Conservation (phyloP, 2,329 filamentous ascomycete species). For the Cryphonectria naterciae region DNA sequence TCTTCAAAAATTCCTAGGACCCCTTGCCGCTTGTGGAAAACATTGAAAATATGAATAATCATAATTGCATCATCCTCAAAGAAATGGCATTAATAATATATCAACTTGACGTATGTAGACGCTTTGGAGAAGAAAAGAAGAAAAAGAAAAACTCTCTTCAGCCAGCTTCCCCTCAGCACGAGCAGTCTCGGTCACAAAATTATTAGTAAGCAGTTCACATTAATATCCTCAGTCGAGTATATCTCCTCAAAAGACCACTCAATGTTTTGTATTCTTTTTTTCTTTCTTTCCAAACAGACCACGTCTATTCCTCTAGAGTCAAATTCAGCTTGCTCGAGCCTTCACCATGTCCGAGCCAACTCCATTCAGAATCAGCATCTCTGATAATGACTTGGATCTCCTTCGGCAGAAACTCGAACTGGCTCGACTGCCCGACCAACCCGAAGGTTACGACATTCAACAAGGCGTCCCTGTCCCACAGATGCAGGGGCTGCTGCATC, state of each 20-base stretch:
- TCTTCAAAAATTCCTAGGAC: neutral
- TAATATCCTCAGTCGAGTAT: neutral
- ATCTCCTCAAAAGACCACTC: neutral
- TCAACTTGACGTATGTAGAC: neutral
- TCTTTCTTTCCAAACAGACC: neutral
- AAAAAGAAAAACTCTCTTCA: neutral
- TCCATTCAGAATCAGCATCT: slow-evolving; percentile 4
- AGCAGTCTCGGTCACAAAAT: neutral
- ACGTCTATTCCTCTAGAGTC: neutral
- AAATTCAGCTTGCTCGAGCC: neutral
- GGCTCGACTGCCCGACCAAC: slow-evolving; percentile 11
- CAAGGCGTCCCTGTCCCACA: slow-evolving; percentile 7
- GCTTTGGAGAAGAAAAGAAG: too few species aligned
- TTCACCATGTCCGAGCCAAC: neutral
- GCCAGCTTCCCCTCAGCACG: neutral
- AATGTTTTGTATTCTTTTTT: too few species aligned
- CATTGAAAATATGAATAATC: neutral
- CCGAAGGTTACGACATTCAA: slow-evolving; percentile 10
- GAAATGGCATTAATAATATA: neutral
- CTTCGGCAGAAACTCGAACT: slow-evolving; percentile 12
- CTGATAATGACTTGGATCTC: neutral
- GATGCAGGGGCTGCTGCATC: slow-evolving; percentile 5
- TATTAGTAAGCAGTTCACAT: neutral
- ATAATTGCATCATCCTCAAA: neutral
- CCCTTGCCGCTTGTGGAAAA: neutral